phyloP scores from a whole-genome alignment of 306 rosid genomes.

The Fragaria iinumae region DNA sequence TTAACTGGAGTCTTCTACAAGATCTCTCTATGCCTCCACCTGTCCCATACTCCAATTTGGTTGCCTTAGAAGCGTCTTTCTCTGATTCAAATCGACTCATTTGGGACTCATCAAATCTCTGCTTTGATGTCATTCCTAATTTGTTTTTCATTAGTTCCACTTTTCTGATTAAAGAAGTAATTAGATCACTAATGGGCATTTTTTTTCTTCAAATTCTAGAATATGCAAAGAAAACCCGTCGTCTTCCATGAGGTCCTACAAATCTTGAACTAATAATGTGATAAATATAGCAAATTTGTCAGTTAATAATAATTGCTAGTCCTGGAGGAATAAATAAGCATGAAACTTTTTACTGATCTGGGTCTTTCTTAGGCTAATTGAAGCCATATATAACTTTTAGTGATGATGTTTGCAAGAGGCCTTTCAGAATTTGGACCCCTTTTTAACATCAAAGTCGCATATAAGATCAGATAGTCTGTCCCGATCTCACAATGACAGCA shows the following conservation, averaged over 20 bases:
- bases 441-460: constrained; percentile 11
- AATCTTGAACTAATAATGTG: not conserved
- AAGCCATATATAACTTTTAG: not conserved
- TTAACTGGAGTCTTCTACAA: constrained; percentile 37
- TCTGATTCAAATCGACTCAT: constrained; percentile 3
- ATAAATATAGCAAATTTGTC: not conserved
- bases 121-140: constrained; percentile 2
- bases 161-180: not conserved
- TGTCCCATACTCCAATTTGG: constrained; percentile 48
- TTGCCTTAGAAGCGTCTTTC: constrained; percentile 73
- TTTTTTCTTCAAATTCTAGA: not conserved
- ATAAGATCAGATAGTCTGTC: constrained; percentile 22
- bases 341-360: not conserved
- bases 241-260: constrained; percentile 22
- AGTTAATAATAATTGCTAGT: not conserved
- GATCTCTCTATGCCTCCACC: constrained; percentile 30
- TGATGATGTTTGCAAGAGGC: constrained; percentile 5
- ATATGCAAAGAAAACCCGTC: constrained; percentile 4
- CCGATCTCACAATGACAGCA: constrained; percentile 19
- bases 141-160: not conserved
- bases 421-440: not conserved
- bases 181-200: not conserved
- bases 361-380: not conserved
- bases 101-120: constrained; percentile 18
- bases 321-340: not conserved